Evolutionary conservation across 768 basidiomycete genomes (phyloP).

Genomic region (Kwoniella newhampshirensis): DNA sequence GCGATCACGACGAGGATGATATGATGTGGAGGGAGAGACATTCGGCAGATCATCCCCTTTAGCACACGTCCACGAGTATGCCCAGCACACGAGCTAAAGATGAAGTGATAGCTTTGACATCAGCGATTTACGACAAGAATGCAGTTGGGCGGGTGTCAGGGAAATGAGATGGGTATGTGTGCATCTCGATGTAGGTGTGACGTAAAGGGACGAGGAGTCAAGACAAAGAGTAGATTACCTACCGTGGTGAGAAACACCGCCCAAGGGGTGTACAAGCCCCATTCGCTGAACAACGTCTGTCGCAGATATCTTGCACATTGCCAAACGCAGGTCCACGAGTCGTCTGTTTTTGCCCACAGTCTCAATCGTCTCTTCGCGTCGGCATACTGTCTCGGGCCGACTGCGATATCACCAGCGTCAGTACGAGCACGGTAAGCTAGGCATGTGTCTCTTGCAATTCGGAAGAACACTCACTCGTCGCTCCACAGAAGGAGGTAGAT

Average conservation of each 20-base stretch:
- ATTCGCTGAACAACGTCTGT: slow-evolving; percentile 30
- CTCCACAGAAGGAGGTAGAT: slow-evolving; percentile 30
- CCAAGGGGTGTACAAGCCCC: slow-evolving; percentile 41
- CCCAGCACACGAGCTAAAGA: slow-evolving; percentile 23
- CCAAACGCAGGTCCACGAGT: slow-evolving; percentile 45
- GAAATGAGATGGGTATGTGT: neutral
- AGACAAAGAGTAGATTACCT: too few species aligned
- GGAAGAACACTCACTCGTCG: slow-evolving; percentile 20
- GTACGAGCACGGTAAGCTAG: neutral
- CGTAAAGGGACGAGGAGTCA: too few species aligned
- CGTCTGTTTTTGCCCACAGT: slow-evolving; percentile 43
- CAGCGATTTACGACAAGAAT: neutral
- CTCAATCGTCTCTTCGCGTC: slow-evolving; percentile 37
- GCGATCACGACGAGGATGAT: neutral
- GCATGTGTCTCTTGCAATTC: neutral
- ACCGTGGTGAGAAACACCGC: slow-evolving; percentile 37
- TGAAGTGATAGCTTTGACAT: neutral
- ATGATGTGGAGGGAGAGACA: neutral
- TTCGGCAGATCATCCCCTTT: neutral
- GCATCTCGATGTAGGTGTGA: neutral
- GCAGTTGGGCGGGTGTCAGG: neutral
- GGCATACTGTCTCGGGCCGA: slow-evolving; percentile 32
- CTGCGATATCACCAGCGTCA: slow-evolving; percentile 4
- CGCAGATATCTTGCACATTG: slow-evolving; percentile 39
- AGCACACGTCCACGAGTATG: slow-evolving; percentile 14